Evolutionary conservation across 768 basidiomycete genomes (phyloP).

Genomic region (Boletus reticuloceps): DNA sequence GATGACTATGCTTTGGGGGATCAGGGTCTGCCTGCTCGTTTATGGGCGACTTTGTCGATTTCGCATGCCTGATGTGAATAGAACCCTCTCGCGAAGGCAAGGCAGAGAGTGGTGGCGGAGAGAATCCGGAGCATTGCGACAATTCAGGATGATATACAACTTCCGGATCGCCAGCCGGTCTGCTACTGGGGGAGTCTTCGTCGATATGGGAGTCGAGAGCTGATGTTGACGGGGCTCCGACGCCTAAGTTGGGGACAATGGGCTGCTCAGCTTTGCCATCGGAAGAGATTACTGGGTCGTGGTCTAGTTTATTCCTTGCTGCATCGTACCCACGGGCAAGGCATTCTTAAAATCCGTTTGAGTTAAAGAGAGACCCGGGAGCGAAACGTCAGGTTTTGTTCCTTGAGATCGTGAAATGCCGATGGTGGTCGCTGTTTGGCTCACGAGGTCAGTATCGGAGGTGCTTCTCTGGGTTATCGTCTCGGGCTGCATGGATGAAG

Average conservation of each 20-base stretch:
- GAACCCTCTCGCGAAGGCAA: not conserved
- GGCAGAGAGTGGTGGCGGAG: not conserved
- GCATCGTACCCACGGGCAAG: not conserved
- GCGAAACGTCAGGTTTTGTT: not conserved
- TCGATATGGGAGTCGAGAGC: not conserved
- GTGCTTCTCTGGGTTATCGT: not conserved
- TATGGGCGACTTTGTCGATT: not conserved
- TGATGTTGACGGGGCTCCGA: not conserved
- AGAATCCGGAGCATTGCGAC: not conserved
- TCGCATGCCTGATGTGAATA: not conserved
- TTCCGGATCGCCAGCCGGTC: not conserved
- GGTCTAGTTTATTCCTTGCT: not conserved
- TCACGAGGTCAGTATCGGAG: not conserved
- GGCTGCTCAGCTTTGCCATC: constrained; percentile 1
- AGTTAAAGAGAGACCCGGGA: not conserved
- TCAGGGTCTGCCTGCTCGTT: not conserved
- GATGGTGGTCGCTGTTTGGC: not conserved
- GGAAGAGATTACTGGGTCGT: not conserved
- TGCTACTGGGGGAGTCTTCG: not conserved
- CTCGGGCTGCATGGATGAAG: not conserved
- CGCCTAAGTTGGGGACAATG: not conserved
- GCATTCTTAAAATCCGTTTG: not conserved
- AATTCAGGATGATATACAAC: not conserved
- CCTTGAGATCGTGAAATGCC: constrained; percentile 3
- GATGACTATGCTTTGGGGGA: not conserved